phyloP scores from a whole-genome alignment of 176 grass and related monocot genomes.

The Eleusine coracana region DNA sequence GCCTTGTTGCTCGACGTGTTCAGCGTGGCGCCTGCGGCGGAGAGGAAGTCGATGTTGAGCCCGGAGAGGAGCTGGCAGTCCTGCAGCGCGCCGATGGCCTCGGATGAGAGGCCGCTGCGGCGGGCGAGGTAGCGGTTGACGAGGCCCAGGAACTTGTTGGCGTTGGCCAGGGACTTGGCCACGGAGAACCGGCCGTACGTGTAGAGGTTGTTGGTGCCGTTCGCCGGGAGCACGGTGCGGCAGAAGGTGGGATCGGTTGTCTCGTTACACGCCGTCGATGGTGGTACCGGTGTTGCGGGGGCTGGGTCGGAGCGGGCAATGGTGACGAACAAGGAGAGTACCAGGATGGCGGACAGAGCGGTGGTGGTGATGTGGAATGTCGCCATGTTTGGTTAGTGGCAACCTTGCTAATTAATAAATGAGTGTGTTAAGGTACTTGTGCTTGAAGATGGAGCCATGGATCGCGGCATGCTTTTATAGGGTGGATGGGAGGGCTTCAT shows the following conservation, averaged over 20 bases:
- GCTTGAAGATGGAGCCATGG: constrained; percentile 12
- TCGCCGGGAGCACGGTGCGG: constrained; percentile 68
- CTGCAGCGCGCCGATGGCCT: constrained; percentile 62
- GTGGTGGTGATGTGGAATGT: neutral
- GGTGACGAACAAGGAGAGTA: constrained; percentile 40
- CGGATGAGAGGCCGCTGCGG: constrained; percentile 47
- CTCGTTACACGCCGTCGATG: constrained; percentile 68
- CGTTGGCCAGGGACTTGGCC: constrained; percentile 70
- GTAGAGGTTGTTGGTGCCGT: constrained; percentile 74
- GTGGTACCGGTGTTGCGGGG: constrained; percentile 54
- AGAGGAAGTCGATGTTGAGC: constrained; percentile 87
- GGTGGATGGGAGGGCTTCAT: neutral
- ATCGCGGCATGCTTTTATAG: constrained; percentile 40
- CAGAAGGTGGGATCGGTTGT: constrained; percentile 79
- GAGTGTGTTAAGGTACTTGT: neutral
- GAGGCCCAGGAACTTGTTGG: constrained; percentile 66
- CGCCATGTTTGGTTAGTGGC: constrained; percentile 33
- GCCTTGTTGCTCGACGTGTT: constrained; percentile 44
- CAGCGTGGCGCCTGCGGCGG: constrained; percentile 52
- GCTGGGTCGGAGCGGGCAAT: constrained; percentile 41
- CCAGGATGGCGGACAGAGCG: constrained; percentile 33
- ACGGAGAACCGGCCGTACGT: constrained; percentile 85
- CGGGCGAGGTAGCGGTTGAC: constrained; percentile 70
- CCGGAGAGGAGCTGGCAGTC: constrained; percentile 80
- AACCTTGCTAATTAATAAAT: neutral